Evolutionary conservation across 441 rosid species (phyloP), one percentile per base, ranked within the genome.

Genomic region (Euphorbia celastroides): DNA sequence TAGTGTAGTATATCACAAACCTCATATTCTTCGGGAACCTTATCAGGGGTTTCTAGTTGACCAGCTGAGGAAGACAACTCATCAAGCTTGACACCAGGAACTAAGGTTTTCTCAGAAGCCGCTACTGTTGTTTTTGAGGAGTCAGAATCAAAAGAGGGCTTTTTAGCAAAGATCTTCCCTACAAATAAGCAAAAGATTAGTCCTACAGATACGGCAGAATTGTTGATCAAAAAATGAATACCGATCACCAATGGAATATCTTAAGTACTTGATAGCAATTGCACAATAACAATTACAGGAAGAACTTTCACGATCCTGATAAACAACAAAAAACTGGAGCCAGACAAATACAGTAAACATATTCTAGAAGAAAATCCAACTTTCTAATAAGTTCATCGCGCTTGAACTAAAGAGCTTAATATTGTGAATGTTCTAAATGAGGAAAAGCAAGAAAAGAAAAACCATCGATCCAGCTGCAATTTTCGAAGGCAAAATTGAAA

Each of bases 151-250:
- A 73, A 65, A 1, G 96, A 80, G 62, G 84, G 79, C 71, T 78
- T 86, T 76, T 78, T 85, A 75, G 85, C 85, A 75, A 77, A 78
- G 38, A 85, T 73, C 81, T 85, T 91, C 75, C 93, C 97, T 91
- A 78, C 77, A 82, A 74, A 79, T 50, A 79, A 78, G 73, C 68
- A 71, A 63, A 67, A 67, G 23, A 66, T 81, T 70, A 77, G 73
- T 57, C 62, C 27, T 34, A 59, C 20, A 19, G 5, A 60, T 19
- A 69, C 60, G 16, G 14, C 12, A 59, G 27, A 72, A 16, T 10
- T 25, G 25, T 6, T 27, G 6, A 20, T 5, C 5, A 11, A 10
- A 42, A 48, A 38, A 46, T 11, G 20, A 44, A 10, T 0, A 34
- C 2, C 8, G 26, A 5, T 13, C 23, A 31, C 36, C 25, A 22